phyloP scores from a whole-genome alignment of 257 asterid genomes.

The Mitragyna speciosa region DNA sequence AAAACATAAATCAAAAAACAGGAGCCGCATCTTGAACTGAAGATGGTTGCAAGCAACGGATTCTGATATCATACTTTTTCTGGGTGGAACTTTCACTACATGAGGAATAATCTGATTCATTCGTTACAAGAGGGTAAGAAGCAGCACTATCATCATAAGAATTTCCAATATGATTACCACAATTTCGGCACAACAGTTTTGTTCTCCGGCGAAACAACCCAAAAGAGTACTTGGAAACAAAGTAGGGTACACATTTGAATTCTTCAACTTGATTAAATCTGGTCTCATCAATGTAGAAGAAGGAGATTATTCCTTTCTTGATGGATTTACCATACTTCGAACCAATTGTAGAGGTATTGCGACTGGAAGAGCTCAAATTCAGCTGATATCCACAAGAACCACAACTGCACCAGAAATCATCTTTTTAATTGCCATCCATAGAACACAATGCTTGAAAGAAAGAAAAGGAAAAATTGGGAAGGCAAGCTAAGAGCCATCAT shows the following conservation, averaged over 20 bases:
- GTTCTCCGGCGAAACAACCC: slow-evolving; percentile 55
- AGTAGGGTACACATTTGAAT: slow-evolving; percentile 56
- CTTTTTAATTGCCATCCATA: neutral
- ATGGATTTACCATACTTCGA: slow-evolving; percentile 75
- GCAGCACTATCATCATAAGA: slow-evolving; percentile 38
- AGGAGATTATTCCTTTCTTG: slow-evolving; percentile 76
- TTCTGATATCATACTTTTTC: slow-evolving; percentile 58
- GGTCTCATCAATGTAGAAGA: slow-evolving; percentile 69
- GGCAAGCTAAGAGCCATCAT: no score
- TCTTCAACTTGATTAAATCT: slow-evolving; percentile 67
- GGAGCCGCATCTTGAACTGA: slow-evolving; percentile 49
- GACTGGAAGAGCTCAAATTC: slow-evolving; percentile 74
- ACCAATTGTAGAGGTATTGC: slow-evolving; percentile 74
- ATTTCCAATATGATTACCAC: slow-evolving; percentile 69
- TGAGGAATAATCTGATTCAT: slow-evolving; percentile 54
- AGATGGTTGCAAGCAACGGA: slow-evolving; percentile 75
- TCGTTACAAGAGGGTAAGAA: slow-evolving; percentile 46
- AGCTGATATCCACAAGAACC: slow-evolving; percentile 81
- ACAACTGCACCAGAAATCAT: slow-evolving; percentile 53
- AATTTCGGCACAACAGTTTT: slow-evolving; percentile 71
- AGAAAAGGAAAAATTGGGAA: no score
- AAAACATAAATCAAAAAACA: slow-evolving; percentile 25
- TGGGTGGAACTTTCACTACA: slow-evolving; percentile 43
- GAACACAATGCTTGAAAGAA: neutral
- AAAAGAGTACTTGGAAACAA: slow-evolving; percentile 55